Conservation (phyloP, 345 rosid genomes). For the Populus euphratica region DNA sequence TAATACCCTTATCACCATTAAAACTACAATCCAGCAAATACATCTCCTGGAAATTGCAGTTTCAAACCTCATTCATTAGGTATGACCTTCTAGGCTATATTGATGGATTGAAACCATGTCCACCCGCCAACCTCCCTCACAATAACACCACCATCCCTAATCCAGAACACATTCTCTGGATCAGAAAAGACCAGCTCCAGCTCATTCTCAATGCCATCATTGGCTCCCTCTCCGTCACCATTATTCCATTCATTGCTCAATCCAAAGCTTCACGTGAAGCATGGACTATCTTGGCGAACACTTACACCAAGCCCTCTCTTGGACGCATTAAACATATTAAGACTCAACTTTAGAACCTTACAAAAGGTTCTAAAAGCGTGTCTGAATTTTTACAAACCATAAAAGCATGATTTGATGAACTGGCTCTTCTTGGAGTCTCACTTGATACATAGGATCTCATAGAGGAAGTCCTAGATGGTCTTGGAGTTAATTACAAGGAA, state of each 20-base stretch:
- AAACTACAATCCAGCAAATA: no score
- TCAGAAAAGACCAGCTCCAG: background rate
- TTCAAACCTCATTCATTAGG: no score
- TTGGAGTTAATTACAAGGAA: no score
- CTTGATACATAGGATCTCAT: no score
- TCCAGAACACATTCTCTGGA: background rate
- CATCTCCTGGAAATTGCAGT: no score
- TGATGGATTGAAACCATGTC: background rate
- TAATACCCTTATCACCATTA: no score
- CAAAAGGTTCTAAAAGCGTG: background rate
- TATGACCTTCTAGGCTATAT: no score
- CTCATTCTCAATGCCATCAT: background rate
- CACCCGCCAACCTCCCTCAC: background rate
- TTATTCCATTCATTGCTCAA: slow-evolving; percentile 1
- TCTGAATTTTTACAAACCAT: no score
- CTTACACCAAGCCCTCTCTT: background rate
- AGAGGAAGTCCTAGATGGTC: background rate
- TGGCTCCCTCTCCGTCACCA: background rate
- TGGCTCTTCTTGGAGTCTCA: no score
- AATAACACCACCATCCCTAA: background rate
- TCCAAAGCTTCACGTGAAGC: background rate
- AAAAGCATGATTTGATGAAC: no score
- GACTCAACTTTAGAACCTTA: no score
- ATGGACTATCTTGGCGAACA: background rate
- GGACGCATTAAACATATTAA: no score